Conservation (phyloP, 305 asterid genomes). For the Ilex paraguariensis region DNA sequence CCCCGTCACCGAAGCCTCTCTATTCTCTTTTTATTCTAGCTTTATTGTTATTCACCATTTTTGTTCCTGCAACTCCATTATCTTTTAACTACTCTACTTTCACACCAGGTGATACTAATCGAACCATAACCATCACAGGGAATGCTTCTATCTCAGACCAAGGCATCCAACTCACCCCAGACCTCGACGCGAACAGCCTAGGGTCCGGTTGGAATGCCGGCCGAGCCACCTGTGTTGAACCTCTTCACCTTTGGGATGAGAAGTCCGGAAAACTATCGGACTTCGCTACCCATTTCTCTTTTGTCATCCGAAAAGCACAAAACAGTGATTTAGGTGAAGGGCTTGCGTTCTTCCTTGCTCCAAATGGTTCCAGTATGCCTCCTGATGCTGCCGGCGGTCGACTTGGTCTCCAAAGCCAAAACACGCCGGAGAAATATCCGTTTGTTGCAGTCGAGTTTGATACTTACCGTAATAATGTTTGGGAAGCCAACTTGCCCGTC, state of each 20-base stretch:
- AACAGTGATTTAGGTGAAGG: constrained; percentile 29
- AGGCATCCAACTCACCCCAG: constrained; percentile 12
- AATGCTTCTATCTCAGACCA: constrained; percentile 8
- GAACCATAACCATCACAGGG: not conserved
- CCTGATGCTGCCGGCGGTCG: constrained; percentile 34
- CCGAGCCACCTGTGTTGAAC: constrained; percentile 30
- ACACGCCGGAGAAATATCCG: constrained; percentile 20
- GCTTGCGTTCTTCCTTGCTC: constrained; percentile 44
- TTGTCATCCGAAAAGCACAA: constrained; percentile 23
- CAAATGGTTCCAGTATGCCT: constrained; percentile 31
- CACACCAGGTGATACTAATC: not conserved
- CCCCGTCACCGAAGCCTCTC: too few species aligned
- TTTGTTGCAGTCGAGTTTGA: constrained; percentile 46
- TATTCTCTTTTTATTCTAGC: too few species aligned
- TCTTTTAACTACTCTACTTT: not conserved
- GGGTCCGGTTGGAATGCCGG: constrained; percentile 20
- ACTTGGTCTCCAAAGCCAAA: constrained; percentile 33
- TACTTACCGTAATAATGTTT: constrained; percentile 17
- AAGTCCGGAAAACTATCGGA: constrained; percentile 22
- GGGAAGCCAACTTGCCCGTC: constrained; percentile 36
- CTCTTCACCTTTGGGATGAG: constrained; percentile 39
- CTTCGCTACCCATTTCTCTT: constrained; percentile 41
- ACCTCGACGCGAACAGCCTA: not conserved
- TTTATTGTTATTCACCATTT: too few species aligned
- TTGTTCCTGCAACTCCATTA: not conserved